Evolutionary conservation across 768 basidiomycete genomes (phyloP), one percentile per base, ranked within the genome.

Genomic region (Mycena vitilis): DNA sequence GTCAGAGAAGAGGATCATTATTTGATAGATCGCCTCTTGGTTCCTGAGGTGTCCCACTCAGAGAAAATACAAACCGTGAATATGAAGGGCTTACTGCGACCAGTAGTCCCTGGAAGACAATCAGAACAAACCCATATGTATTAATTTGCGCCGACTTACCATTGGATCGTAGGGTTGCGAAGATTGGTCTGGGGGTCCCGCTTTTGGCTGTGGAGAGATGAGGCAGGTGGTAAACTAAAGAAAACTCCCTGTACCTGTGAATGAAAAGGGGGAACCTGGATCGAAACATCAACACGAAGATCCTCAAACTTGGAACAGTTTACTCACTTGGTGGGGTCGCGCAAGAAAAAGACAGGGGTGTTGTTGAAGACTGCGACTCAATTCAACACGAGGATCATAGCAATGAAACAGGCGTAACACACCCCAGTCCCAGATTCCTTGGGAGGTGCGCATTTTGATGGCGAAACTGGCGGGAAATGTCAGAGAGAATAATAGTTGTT

Each of bases 341-440:
- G 68, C 23, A 71, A 8, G 54, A 68, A 65, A 42, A 71, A 68
- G 13, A 71, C 64, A 0, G 63, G 67, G 23, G 66, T 68, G 37
- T 71, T 71, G 63, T 71, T 71, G 64, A 71, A 71, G 20, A 71
- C 71, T 69, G 40, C 0, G 4, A 42, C 12, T 34, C 1, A 20
- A 13, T 34, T 59, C 30, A 47, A 15, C 20, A 22, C 5, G 12
- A 16, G 5, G 30, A 5, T n/a, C 13, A 22, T 23, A 23, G 22
- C 38, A 23, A 52, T 48, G 13, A 15, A 10, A 18, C 36, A 22
- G 22, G 42, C 16, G 25, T 47, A 4, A 37, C 61, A 23, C 20
- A 60, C 68, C 68, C 71, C 71, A 71, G 52, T 71, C 71, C 71
- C 71, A 71, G 20, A 71, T 71, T 15, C 71, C 71, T 23, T 53